Conservation (phyloP, 2,329 filamentous ascomycete genomes). For the Xylariaceae sp. region DNA sequence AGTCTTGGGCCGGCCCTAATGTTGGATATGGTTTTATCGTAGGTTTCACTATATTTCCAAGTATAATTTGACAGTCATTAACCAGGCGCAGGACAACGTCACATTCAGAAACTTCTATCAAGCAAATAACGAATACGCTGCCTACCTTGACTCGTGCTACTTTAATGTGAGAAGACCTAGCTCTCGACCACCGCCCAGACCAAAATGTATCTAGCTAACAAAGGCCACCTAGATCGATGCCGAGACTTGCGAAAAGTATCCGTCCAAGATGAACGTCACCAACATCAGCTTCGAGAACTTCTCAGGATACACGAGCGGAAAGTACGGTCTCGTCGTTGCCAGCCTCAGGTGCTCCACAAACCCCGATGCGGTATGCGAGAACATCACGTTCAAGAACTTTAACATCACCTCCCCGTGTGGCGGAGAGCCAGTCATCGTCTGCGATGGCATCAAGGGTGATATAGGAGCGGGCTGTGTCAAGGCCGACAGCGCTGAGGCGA, state of each 20-base stretch:
- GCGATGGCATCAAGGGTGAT: conserved; percentile 53
- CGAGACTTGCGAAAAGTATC: conserved; percentile 58
- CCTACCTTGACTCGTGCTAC: conserved; percentile 68
- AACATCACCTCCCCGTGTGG: conserved; percentile 58
- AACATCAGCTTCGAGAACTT: conserved; percentile 67
- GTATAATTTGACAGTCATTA: neutral
- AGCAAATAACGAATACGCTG: conserved; percentile 62
- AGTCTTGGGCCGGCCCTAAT: conserved; percentile 64
- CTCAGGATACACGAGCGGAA: conserved; percentile 61
- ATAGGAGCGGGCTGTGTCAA: conserved; percentile 46
- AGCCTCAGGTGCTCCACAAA: conserved; percentile 62
- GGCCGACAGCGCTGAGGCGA: conserved; percentile 44
- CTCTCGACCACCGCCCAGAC: neutral
- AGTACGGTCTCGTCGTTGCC: conserved; percentile 60
- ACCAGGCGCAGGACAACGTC: conserved; percentile 53
- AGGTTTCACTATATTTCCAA: neutral
- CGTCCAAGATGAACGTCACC: conserved; percentile 64
- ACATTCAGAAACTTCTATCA: conserved; percentile 66
- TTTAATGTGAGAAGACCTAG: conserved; percentile 55
- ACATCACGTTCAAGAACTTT: conserved; percentile 62
- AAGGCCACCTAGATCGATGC: conserved; percentile 44
- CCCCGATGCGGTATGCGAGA: conserved; percentile 59
- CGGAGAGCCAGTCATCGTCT: conserved; percentile 53
- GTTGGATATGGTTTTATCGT: conserved; percentile 65
- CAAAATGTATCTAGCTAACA: neutral